Percentiles rank a stretch among this genome's conserved stretches.
These are phyloP conservation scores for Sarcodon sp. DNA, from an alignment of 768 basidiomycete species.

Conservation along the genomic window DNA sequence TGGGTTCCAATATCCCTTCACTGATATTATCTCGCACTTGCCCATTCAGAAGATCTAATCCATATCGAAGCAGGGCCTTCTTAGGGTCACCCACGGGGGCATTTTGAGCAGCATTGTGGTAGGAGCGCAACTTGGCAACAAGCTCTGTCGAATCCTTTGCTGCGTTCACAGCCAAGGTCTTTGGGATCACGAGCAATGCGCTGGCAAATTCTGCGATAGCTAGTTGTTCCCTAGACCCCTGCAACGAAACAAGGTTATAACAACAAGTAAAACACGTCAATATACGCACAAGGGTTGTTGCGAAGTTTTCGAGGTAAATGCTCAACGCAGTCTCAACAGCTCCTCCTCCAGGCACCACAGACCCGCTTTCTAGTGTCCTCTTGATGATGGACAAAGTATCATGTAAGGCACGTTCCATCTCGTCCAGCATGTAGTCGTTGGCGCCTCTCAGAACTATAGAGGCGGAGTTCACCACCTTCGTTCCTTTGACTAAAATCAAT, in stretches of 20 bases:
- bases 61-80: slow-evolving; percentile 82
- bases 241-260: background rate
- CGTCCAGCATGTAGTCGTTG: slow-evolving; percentile 98
- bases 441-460: slow-evolving; percentile 93
- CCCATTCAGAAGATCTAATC: slow-evolving; percentile 88
- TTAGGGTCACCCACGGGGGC: slow-evolving; percentile 86
- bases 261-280: background rate
- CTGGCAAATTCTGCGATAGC: slow-evolving; percentile 98
- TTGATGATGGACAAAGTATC: slow-evolving; percentile 94
- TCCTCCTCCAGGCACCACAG: slow-evolving; percentile 94
- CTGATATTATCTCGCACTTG: slow-evolving; percentile 90
- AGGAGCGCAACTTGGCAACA: slow-evolving; percentile 91
- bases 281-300: slow-evolving; percentile 77
- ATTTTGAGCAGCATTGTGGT: slow-evolving; percentile 94
- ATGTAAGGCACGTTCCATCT: slow-evolving; percentile 96
- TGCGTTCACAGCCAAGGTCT: slow-evolving; percentile 93
- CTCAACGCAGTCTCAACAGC: slow-evolving; percentile 95
- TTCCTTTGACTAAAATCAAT: slow-evolving; percentile 93
- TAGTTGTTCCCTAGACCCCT: slow-evolving; percentile 97
- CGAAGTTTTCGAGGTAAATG: slow-evolving; percentile 98
- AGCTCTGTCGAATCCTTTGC: slow-evolving; percentile 98
- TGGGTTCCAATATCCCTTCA: slow-evolving; percentile 92
- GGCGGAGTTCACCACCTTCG: slow-evolving; percentile 87
- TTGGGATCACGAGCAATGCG: slow-evolving; percentile 89
- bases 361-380: slow-evolving; percentile 90